Evolutionary conservation across 192 early-diverging fungal genomes (phyloP).

Genomic region (Polychytrium aggregatum): DNA sequence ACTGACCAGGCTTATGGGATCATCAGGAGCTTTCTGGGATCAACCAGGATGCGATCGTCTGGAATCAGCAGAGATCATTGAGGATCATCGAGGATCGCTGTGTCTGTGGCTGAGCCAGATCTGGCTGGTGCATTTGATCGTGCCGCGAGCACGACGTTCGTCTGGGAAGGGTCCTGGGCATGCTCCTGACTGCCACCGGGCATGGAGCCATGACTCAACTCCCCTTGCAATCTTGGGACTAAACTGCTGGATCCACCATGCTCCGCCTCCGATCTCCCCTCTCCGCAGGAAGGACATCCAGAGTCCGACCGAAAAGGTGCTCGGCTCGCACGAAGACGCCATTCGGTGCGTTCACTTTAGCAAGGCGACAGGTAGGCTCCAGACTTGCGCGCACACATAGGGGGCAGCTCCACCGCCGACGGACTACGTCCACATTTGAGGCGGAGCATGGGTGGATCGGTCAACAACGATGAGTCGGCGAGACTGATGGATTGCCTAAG

Average conservation of each 20-base stretch:
- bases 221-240: background rate
- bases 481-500: conserved; percentile 31
- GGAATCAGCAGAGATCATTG: background rate
- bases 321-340: conserved; percentile 75
- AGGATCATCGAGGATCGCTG: too few species aligned
- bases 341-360: conserved; percentile 56
- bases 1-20: too few species aligned
- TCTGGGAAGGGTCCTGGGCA: too few species aligned
- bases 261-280: background rate
- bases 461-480: too few species aligned
- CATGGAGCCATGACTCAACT: background rate
- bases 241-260: background rate
- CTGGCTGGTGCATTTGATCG: too few species aligned
- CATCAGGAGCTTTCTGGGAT: too few species aligned
- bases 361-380: conserved; percentile 6
- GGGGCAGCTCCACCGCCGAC: background rate
- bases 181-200: too few species aligned
- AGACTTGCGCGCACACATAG: background rate
- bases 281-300: conserved; percentile 48
- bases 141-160: too few species aligned
- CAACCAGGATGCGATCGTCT: background rate
- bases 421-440: background rate
- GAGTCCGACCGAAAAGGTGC: conserved; percentile 34
- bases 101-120: too few species aligned
- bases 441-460: too few species aligned